phyloP scores from a whole-genome alignment of 2,329 filamentous ascomycete genomes.

The Fusarium praegraminearum region DNA sequence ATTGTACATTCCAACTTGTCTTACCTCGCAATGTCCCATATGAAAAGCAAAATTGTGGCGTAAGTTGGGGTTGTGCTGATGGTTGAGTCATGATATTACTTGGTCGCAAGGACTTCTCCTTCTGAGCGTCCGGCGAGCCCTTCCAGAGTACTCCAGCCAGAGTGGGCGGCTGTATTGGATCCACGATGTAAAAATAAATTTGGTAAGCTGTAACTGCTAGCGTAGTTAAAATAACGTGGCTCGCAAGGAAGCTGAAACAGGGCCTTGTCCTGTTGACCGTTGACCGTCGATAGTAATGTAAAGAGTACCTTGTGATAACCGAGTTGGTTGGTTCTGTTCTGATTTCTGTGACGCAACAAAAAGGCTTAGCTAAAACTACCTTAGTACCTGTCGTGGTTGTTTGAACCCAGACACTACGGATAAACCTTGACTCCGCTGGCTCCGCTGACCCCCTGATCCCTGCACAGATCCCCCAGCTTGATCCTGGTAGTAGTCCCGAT shows the following conservation, averaged over 20 bases:
- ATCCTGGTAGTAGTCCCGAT: conserved; percentile 37
- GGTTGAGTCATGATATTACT: conserved; percentile 61
- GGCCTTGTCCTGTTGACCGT: conserved; percentile 15
- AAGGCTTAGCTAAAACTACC: conserved; percentile 22
- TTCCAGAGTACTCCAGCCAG: conserved; percentile 66
- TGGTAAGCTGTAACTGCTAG: conserved; percentile 11
- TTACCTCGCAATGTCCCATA: conserved; percentile 75
- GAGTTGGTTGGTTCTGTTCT: conserved; percentile 2
- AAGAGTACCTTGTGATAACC: conserved; percentile 4
- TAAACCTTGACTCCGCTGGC: conserved; percentile 39
- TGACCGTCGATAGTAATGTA: neutral
- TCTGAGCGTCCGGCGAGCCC: conserved; percentile 55
- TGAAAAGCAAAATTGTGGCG: conserved; percentile 83
- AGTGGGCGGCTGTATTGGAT: conserved; percentile 47
- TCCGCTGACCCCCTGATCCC: conserved; percentile 33
- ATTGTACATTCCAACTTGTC: conserved; percentile 28
- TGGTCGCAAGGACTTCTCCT: conserved; percentile 46
- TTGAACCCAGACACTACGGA: conserved; percentile 27
- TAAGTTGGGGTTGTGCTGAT: conserved; percentile 65
- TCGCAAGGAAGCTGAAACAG: conserved; percentile 26
- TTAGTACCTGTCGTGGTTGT: neutral
- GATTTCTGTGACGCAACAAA: conserved; percentile 44
- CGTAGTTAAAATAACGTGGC: conserved; percentile 17
- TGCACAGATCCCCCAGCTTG: conserved; percentile 41
- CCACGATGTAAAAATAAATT: neutral